Base-by-base conservation (phyloP, 306 rosid genomes). In the Cicer arietinum region DNA sequence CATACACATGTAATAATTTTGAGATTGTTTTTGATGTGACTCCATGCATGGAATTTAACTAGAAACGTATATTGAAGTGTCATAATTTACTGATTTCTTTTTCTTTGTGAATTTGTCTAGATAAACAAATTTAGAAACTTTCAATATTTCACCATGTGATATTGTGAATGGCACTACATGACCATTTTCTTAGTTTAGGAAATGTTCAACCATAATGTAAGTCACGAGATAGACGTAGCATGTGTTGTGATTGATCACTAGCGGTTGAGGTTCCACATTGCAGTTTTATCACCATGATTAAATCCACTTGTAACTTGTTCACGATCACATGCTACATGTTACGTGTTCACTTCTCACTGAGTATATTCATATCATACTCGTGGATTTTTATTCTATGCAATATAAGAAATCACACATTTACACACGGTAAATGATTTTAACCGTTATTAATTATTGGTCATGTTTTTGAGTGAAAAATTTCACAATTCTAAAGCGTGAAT, bases 171-270 rank as follows among this genome's bases (percentile, higher is more conserved):
- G 44, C 12, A 58, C 14, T 52, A 71, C 6, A 41, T 62, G 39
- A 39, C 71, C 25, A 10, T 65, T 56, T 57, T 66, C 52, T 48
- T 14, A n/a, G 10, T 56, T 65, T 63, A 10, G 85, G 81, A 71
- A 81, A 76, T 40, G 37, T 8, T 67, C 10, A 67, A 57, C 64
- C 56, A 44, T 72, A 7, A 35, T 64, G 46, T 13, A 59, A 58
- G 46, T 67, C 82, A 76, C 82, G 79, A 80, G 81, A 76, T 67
- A 76, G 67, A 76, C 43, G 64, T 16, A 9, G 61, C 63, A 46
- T 82, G 80, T 44, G 39, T 78, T 43, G 71, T 60, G 60, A 54
- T 54, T 17, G 60, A 54, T 54, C 12, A 54, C 60, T 54, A 54
- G 30, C 60, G 66, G 22, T 8, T 46, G 62, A 72, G 52, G 17